phyloP scores from a whole-genome alignment of 116 monocot species.

The Dioscorea cayenensis region DNA sequence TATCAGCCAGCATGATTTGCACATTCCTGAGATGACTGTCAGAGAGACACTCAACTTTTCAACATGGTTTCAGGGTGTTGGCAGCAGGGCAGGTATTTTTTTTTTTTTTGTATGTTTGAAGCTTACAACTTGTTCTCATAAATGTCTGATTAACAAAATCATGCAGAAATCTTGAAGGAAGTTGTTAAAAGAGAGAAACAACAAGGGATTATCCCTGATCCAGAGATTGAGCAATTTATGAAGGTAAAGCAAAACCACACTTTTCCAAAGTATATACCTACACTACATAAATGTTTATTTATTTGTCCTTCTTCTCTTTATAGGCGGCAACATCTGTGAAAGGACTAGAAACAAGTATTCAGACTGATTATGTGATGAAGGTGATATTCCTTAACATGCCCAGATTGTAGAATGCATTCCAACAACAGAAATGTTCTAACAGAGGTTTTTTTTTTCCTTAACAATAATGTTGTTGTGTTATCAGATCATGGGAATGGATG shows the following conservation, averaged over 20 bases:
- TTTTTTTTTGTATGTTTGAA: too few relatives aligned
- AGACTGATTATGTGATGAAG: constrained; percentile 84
- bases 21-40: constrained; percentile 88
- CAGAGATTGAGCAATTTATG: constrained; percentile 75
- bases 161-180: constrained; percentile 77
- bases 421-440: not conserved
- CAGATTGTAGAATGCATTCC: not conserved
- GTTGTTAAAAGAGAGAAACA: constrained; percentile 61
- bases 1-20: constrained; percentile 75
- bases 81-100: constrained; percentile 73
- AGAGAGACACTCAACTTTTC: constrained; percentile 77
- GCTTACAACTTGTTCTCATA: not conserved
- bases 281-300: too few relatives aligned
- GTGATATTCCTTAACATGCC: constrained; percentile 12
- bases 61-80: constrained; percentile 77
- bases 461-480: not conserved
- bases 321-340: constrained; percentile 43
- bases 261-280: too few relatives aligned
- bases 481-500: constrained; percentile 82
- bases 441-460: not conserved
- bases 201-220: constrained; percentile 61
- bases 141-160: not conserved
- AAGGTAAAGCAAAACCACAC: constrained; percentile 12
- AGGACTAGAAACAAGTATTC: constrained; percentile 66
- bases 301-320: too few relatives aligned